Evolutionary conservation across 2,329 filamentous ascomycete genomes (phyloP), one percentile per base, ranked within the genome.

Genomic region (Apiospora malaysiana): DNA sequence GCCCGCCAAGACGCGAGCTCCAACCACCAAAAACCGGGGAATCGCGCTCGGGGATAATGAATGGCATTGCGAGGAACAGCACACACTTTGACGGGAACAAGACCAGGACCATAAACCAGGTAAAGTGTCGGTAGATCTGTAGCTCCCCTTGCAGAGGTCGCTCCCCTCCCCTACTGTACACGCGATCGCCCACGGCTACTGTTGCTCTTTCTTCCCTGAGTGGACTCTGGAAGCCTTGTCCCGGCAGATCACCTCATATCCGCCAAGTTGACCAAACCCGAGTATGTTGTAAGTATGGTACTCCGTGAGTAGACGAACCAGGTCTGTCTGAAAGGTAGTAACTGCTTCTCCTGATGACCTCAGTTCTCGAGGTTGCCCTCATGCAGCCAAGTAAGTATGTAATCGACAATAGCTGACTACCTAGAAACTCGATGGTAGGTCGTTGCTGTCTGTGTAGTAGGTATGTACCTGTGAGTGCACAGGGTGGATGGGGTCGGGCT

Each of bases 21-120:
- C 56, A n/a, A 63, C 32, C 56, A 63, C 32, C 18, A 40, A 40
- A 47, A 63, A 63, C 56, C 40, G 56, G 56, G 32, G 56, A 63
- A 63, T 40, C 56, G 5, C 16, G 56, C 6, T 40, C 10, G 21
- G 18, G 27, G 27, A 32, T 59, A 59, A 59, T 59, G 51, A 59
- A 59, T 59, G 51, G 51, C 51, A 59, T 59, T 59, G 51, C 6
- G 27, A 37, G 5, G 51, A 12, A 59, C 51, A 63, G 23, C 56
- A 63, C 46, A 49, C 49, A 32, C 25, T 21, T 16, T 45, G 12
- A 32, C 25, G 18, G 7, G 25, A 59, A 51, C 27, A 21, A 21
- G 5, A 10, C 8, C 51, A 45, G 42, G 4, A 10, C 8, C 51
- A 45, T 9, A 16, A 37, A 59, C 51, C 14, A 59, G 25, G 51